Base-by-base conservation (phyloP, 2,329 filamentous ascomycete genomes). In the Ophiostoma ips region DNA sequence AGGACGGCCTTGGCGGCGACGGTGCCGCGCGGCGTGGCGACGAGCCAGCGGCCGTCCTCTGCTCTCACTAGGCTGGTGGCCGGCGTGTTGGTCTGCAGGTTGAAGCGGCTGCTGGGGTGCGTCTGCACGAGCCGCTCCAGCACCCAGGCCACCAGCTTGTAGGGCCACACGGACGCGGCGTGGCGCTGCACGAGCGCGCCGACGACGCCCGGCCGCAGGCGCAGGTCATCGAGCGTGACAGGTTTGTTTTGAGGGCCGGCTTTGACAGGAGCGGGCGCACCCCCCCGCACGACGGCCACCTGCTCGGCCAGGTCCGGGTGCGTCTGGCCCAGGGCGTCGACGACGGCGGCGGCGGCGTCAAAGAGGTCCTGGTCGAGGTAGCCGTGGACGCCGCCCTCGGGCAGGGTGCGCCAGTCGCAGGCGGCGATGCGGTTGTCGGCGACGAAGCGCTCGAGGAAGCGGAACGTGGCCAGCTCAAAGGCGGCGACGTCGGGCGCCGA, bases 101-200 rank as follows among this genome's bases (percentile, higher is more conserved):
- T 88, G 59, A 88, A 79, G 3, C 16, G 10, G 41, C 13, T 24
- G 38, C 60, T 62, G 2, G 69, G 55, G 52, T 63, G 60, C 47
- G 55, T 57, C 28, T 51, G 55, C 1, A 77, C 59, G 0, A 86
- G 71, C 9, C 68, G 63, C 60, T 85, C 77, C 1, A 94, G 66
- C 0, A 89, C 71, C 64, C 79, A 83, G 1, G 79, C 70, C 2
- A 94, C 80, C 16, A 94, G 75, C 65, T 92, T 94, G 64, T 94
- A 94, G 0, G 87, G 87, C 84, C 84, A 89, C 43, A 87, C 62
- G 57, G 78, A 79, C 0, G 80, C 84, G 0, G 85, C 84, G 38
- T 76, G 67, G 37, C 68, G 67, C 54, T 82, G 82, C 15, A 82
- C 66, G 3, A 87, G 71, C 6, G 79, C 83, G 2, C 81, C 85